These are phyloP conservation scores for Exsudoporus frostii DNA, from an alignment of 768 basidiomycete genomes.

Conservation along the genomic window DNA sequence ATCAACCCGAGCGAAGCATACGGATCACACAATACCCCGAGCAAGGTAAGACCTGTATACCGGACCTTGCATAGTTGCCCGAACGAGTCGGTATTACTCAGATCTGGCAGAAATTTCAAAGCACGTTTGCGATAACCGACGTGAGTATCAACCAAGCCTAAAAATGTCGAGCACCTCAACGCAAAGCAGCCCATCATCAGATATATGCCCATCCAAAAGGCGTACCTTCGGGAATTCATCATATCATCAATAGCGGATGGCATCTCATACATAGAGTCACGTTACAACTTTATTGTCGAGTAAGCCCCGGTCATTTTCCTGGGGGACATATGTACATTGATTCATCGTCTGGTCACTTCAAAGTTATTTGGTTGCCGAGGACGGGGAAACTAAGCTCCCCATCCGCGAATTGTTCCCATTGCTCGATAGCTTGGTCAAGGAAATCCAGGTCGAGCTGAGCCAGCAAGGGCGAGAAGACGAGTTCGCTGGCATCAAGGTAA, in stretches of 20 bases:
- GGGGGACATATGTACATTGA: background rate
- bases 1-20: conserved; percentile 46
- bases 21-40: conserved; percentile 39
- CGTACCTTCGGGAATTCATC: conserved; percentile 32
- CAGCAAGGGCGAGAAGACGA: conserved; percentile 38
- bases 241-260: conserved; percentile 42
- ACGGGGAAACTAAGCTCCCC: conserved; percentile 36
- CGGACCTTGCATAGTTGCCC: background rate
- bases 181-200: conserved; percentile 25
- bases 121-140: conserved; percentile 18
- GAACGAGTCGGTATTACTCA: background rate
- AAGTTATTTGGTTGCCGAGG: conserved; percentile 40
- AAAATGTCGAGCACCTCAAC: background rate
- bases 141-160: conserved; percentile 14
- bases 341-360: background rate
- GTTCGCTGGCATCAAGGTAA: conserved; percentile 42
- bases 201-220: conserved; percentile 20
- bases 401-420: conserved; percentile 36
- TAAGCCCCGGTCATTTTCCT: conserved; percentile 13
- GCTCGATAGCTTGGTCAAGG: conserved; percentile 34
- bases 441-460: conserved; percentile 34
- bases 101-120: conserved; percentile 24
- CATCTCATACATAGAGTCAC: conserved; percentile 43
- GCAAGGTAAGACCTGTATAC: conserved; percentile 30
- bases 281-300: conserved; percentile 39